phyloP scores from a whole-genome alignment of 257 asterid species.

The Leonotis leonurus region DNA sequence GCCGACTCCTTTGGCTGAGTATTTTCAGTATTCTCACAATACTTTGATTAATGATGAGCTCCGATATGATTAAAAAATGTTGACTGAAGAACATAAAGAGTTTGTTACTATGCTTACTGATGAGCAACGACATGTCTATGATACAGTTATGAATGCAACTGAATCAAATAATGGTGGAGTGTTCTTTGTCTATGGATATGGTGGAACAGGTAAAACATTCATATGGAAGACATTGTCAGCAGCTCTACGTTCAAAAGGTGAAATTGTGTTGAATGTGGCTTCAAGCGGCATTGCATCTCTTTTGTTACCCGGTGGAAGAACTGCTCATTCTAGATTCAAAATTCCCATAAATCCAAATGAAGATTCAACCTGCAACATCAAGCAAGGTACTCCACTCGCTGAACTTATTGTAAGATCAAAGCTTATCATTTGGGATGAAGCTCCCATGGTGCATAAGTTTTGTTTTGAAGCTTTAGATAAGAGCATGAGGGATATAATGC shows the following conservation, averaged over 20 bases:
- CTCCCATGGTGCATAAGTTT: no score
- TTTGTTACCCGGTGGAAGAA: background rate
- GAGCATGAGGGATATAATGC: no score
- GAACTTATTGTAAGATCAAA: no score
- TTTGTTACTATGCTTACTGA: background rate
- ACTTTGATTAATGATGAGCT: background rate
- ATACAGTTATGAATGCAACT: background rate
- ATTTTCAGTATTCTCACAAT: background rate
- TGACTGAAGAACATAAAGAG: background rate
- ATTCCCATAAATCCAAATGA: no score
- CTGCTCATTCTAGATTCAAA: background rate
- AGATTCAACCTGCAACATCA: no score
- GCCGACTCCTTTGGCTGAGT: no score
- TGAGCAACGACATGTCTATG: background rate
- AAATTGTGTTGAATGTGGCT: background rate
- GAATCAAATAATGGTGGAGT: background rate
- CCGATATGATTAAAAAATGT: background rate
- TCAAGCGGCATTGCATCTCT: background rate
- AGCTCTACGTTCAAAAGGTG: background rate
- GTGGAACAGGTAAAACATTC: slow-evolving; percentile 2
- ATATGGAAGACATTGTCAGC: background rate
- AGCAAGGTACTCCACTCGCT: no score
- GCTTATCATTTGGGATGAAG: no score
- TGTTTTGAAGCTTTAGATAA: no score
- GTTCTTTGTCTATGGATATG: background rate